Percentiles rank a stretch among this genome's conserved stretches.
Evolutionary conservation across 163 green algal species (phyloP).

Genomic region (Scenedesmus sp.): DNA sequence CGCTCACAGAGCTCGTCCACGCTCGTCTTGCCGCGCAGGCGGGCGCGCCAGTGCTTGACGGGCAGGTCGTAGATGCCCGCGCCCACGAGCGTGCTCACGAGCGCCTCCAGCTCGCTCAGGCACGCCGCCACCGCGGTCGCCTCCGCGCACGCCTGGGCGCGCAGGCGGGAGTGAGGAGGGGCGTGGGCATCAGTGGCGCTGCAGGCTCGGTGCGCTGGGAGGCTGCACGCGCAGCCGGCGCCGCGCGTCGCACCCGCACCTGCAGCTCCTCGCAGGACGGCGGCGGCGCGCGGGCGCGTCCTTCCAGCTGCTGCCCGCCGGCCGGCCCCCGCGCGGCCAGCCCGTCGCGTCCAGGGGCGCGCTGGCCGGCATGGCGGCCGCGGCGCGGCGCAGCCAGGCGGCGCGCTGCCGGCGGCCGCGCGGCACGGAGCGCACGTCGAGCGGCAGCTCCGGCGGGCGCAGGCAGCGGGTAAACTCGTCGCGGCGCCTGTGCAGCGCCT

Average conservation of each 20-base stretch:
- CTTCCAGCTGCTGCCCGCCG: constrained; percentile 21
- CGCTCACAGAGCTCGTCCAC: constrained; percentile 40
- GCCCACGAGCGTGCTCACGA: constrained; percentile 35
- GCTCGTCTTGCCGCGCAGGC: constrained; percentile 22
- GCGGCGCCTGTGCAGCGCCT: constrained; percentile 11
- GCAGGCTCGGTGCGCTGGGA: not conserved
- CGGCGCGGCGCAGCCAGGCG: constrained; percentile 2
- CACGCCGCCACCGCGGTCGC: not conserved
- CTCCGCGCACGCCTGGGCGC: not conserved
- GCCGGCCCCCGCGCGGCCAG: constrained; percentile 6
- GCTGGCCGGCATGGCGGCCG: constrained; percentile 9
- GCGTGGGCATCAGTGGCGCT: not conserved
- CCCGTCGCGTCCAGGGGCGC: not conserved
- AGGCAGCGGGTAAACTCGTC: constrained; percentile 9
- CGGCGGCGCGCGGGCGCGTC: not conserved
- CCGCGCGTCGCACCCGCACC: constrained; percentile 4
- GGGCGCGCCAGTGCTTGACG: constrained; percentile 32
- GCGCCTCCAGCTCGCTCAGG: constrained; percentile 37
- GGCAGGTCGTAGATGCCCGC: constrained; percentile 23
- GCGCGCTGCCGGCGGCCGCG: not conserved
- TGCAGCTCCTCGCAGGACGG: constrained; percentile 20
- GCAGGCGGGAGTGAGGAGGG: not conserved
- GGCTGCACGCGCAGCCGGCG: no score
- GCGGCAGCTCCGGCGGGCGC: not conserved
- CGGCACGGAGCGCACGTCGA: constrained; percentile 1